Evolutionary conservation across 2,329 filamentous ascomycete species (phyloP).

Genomic region (Cadophora malorum): DNA sequence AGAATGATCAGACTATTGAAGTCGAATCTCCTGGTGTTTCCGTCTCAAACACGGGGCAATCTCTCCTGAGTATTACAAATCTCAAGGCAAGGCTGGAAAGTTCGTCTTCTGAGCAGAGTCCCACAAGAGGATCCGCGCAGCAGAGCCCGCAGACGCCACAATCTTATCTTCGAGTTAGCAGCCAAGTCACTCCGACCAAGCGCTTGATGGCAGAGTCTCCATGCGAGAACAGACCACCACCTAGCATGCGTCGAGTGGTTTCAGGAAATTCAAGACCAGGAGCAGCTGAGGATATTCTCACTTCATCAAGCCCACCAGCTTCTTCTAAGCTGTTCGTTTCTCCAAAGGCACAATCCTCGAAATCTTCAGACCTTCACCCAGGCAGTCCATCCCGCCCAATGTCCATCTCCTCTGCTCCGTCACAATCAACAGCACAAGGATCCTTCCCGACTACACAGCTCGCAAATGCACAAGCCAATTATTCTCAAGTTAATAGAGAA

Average conservation of each 20-base stretch:
- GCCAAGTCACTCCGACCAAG: constrained; percentile 3
- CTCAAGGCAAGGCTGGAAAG: background rate
- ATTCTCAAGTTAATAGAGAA: background rate
- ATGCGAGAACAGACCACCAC: background rate
- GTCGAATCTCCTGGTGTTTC: background rate
- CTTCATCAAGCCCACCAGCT: background rate
- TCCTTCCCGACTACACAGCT: background rate
- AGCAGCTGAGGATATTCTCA: background rate
- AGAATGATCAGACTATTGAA: background rate
- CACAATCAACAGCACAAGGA: background rate
- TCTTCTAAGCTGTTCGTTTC: background rate
- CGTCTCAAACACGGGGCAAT: background rate
- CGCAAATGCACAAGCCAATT: background rate
- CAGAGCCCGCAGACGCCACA: background rate
- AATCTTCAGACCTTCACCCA: background rate
- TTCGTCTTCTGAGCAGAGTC: background rate
- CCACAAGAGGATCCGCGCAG: background rate
- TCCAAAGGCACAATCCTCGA: background rate
- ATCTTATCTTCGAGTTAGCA: background rate
- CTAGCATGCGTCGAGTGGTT: background rate
- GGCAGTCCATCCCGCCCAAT: background rate
- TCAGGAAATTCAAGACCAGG: background rate
- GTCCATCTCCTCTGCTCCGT: no score
- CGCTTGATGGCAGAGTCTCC: background rate
- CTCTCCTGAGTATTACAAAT: background rate